Base-by-base conservation (phyloP, 495 filamentous ascomycete genomes). In the Peziza echinospora region DNA sequence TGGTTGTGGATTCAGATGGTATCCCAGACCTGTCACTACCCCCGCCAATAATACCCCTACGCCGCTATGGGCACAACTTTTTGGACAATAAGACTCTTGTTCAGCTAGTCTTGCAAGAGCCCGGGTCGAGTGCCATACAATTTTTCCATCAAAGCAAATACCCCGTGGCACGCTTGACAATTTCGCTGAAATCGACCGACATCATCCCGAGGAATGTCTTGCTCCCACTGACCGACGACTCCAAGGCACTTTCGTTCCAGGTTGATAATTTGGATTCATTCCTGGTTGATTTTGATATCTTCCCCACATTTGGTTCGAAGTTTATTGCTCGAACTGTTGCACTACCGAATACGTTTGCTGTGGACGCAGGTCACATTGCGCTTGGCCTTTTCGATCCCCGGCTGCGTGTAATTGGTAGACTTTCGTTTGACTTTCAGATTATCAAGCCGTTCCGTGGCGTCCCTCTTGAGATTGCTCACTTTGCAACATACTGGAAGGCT, bases 401-500 rank as follows among this genome's bases (percentile, higher is more conserved):
- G 22, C 69, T 97, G 42, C 77, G 86, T 30, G 78, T 84, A n/a
- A 93, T 96, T 56, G 89, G 91, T 21, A 83, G 91, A 55, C 80
- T 97, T 49, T 82, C 70, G 45, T 96, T 97, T 67, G 76, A 82
- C 50, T 92, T 80, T 51, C 86, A 94, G 60, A 81, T 96, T 26
- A 93, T 97, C 58, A 93, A 92, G 59, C 87, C 89, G 1, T 97
- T 94, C 63, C 76, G 77, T 51, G 87, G 91, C n/a, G 78, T 80
- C 50, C 83, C 91, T 2, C 65, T 96, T 28, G 91, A 96, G 60
- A 93, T 97, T 45, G 91, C 87, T 1, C 82, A 93, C 53, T 96
- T 96, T 58, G 89, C 92, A 46, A 96, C 89, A 2, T 97, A 97
- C 63, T 97, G 89, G 89, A 96, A 93, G 63, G 87, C 86, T 1